Base-by-base conservation (phyloP, 169 alveolate genomes). In the Hammondia hammondi region DNA sequence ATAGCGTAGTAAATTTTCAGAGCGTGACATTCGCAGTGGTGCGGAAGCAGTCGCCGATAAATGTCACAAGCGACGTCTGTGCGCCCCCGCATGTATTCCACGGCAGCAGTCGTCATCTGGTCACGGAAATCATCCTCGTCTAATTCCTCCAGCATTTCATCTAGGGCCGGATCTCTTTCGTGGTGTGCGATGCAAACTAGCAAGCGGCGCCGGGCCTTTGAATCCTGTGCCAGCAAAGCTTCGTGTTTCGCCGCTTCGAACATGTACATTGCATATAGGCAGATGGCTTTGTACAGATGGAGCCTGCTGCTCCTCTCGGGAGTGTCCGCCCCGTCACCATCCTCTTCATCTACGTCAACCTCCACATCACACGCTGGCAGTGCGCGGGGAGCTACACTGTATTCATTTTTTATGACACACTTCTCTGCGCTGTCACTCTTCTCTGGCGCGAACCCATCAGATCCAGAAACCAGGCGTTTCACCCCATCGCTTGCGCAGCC, bases 11-110 rank as follows among this genome's bases (percentile, higher is more conserved):
- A 46, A 12, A 82, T 45, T 48, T 82, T 82, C 37, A 82, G 29
- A n/a, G 90, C 90, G 14, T 82, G 71, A 35, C 19, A 46, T 43
- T 39, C 70, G 19, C 61, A 52, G 37, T 82, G 29, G 71, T 9
- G 19, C 21, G 90, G 2, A 10, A 82, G 70, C 21, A 37, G 19
- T 12, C 35, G 24, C 39, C 90, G 57, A 35, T 82, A 82, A 21
- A 82, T 82, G 37, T 82, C 90, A 37, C 90, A 82, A 6, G 90
- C 90, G 43, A 45, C 90, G 24, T 48, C 90, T 17, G 90, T 17
- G 35, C 90, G 90, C 71, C 72, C 71, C 24, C 90, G 90, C 57
- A 82, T 39, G 70, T 43, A 82, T 52, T 43, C 90, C 43, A 82
- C 43, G 0, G 90, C 57, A 24, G 90, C 90, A 14, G 43, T 17